Evolutionary conservation across 2,329 filamentous ascomycete species (phyloP), one percentile per base, ranked within the genome.

Genomic region (Tolypocladium sp.): DNA sequence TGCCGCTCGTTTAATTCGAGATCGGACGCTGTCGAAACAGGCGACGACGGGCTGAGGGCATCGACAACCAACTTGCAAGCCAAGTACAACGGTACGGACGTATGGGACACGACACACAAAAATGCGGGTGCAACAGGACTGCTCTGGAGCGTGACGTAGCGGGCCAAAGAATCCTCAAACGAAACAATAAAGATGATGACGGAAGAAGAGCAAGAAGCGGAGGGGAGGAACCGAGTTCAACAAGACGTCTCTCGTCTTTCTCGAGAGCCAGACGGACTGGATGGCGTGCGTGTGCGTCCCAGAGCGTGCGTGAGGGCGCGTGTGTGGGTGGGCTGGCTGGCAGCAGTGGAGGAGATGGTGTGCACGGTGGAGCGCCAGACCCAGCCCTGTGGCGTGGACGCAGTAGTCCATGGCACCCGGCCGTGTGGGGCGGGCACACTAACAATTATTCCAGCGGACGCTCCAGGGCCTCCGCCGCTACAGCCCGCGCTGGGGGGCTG

Each of bases 11-110:
- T 44, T 35, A 35, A 46, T 35, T 58, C 57, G 57, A 58, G 51
- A 58, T 49, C n/a, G 40, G 49, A 46, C 49, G 57, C 57, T 38
- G 57, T 58, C 57, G 57, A 58, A 55, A 49, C 57, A 30, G 38
- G 27, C 27, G 27, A 44, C 40, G 25, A 33, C 25, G 25, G 55
- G 27, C 38, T 30, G 25, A 49, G 54, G 25, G 52, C 52, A 30
- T 52, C 46, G 25, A 52, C 46, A 55, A 44, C n/a, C 42, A 44
- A 25, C 42, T 44, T 12, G 42, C 46, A 53, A 37, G 49, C 33
- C 30, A 52, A 13, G 49, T 4, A 35, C 49, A 17, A n/a, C n/a
- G n/a, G 30, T 1, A 9, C 27, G 20, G 49, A 38, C 37, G 37
- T 35, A 53, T 22, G 6, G 49, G 49, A 35, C 49, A 37, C 49